These are phyloP conservation scores for Monosporascus sp. DNA, from an alignment of 2,329 filamentous ascomycete genomes.

Conservation along the genomic window DNA sequence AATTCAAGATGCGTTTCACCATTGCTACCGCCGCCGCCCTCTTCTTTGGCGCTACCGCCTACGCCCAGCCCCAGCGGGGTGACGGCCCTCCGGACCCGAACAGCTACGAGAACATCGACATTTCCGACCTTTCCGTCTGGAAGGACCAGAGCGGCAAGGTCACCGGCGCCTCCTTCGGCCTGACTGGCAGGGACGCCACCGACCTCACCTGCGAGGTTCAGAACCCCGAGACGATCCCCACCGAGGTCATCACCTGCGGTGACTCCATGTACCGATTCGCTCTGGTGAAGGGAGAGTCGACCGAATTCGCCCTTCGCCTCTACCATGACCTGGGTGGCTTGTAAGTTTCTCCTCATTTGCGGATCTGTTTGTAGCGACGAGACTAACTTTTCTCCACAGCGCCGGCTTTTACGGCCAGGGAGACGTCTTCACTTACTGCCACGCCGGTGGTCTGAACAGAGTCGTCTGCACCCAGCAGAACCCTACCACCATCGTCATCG, in stretches of 20 bases:
- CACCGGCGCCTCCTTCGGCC: slow-evolving; percentile 10
- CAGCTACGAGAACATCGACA: too few relatives aligned
- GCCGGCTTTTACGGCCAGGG: too few relatives aligned
- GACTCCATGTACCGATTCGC: slow-evolving; percentile 21
- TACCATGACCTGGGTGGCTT: neutral
- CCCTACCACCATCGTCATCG: neutral
- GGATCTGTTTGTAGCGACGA: too few relatives aligned
- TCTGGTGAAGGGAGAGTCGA: slow-evolving; percentile 7
- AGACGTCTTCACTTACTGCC: neutral
- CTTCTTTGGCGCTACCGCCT: slow-evolving; percentile 11
- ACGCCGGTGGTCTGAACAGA: neutral
- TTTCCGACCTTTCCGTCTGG: slow-evolving; percentile 1
- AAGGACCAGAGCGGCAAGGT: slow-evolving; percentile 16
- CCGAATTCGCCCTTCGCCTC: neutral
- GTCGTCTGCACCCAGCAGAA: neutral
- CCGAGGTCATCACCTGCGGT: slow-evolving; percentile 14
- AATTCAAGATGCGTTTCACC: slow-evolving; percentile 12
- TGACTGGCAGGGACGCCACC: neutral
- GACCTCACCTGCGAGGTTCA: neutral
- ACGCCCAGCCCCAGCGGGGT: too few relatives aligned
- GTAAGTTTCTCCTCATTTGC: neutral
- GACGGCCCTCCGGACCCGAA: too few relatives aligned
- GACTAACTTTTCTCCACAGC: too few relatives aligned
- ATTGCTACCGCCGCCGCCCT: slow-evolving; percentile 8
- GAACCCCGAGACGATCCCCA: slow-evolving; percentile 10